Evolutionary conservation across 2,329 filamentous ascomycete species (phyloP), one percentile per base, ranked within the genome.

Genomic region (Basipetospora sp.): DNA sequence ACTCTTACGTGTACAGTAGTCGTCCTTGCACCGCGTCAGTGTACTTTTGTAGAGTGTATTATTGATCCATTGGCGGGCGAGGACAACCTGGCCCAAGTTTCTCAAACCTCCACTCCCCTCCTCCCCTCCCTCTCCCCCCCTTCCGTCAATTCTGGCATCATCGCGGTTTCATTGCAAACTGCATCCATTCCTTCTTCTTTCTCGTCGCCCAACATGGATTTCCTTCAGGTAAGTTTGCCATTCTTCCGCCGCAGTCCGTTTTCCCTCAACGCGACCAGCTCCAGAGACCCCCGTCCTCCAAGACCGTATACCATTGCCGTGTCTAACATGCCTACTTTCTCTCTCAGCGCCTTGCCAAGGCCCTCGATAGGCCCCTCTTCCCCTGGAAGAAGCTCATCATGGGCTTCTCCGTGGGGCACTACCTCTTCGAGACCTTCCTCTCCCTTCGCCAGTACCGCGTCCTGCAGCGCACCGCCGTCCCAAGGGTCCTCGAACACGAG

Each of bases 361-460:
- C 81, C 59, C 79, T 96, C 51, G 90, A 98, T 66, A 77, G 83
- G 53, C 87, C 88, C 41, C 68, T 83, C 53, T 94, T 96, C 65
- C 88, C 90, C 39, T 98, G 90, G 90, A 98, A 94, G 74, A 81
- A 77, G 57, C 76, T 98, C 50, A 87, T 98, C 51, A 73, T 96
- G 49, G 83, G 86, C 51, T 98, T 98, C 65, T 93, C 86, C 20
- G 58, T 96, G 50, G 85, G 81, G 43, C 85, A 98, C 56, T 96
- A 84, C 58, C 63, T 85, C 39, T 78, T 98, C 53, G 90, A 98
- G 59, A 77, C 84, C 31, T 83, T 88, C 62, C 76, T 98, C 38
- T 85, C 85, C 18, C 65, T 84, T 48, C 84, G 90, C 41, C 90
- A 98, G 59, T 96, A 94, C 58, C 74, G 77, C 47, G 75, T 94